Conservation (phyloP, 768 basidiomycete species). For the Clavulina sp. region DNA sequence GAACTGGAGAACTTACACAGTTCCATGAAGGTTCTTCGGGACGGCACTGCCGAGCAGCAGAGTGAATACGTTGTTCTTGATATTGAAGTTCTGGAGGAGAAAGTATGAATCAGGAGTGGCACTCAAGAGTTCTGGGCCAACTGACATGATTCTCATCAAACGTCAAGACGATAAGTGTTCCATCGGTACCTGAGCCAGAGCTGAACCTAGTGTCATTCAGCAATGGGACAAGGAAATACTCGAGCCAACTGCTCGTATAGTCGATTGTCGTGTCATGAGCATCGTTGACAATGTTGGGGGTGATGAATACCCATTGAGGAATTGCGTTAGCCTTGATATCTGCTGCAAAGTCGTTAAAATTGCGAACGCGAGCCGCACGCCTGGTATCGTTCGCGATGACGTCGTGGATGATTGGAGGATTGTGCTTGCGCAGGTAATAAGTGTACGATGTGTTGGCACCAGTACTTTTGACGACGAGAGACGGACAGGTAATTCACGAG, state of each 20-base stretch:
- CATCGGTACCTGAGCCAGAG: slow-evolving; percentile 15
- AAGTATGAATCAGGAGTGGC: not conserved
- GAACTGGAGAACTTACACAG: slow-evolving; percentile 11
- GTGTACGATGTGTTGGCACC: slow-evolving; percentile 23
- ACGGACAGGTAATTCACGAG: too few relatives aligned
- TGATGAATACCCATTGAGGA: slow-evolving; percentile 45
- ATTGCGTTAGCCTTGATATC: slow-evolving; percentile 34
- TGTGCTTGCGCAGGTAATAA: slow-evolving; percentile 41
- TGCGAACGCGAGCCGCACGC: slow-evolving; percentile 31
- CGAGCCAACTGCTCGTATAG: slow-evolving; percentile 24
- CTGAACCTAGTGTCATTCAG: slow-evolving; percentile 37
- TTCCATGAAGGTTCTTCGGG: slow-evolving; percentile 26
- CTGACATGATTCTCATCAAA: slow-evolving; percentile 39
- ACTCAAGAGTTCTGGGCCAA: too few relatives aligned
- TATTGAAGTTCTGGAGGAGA: not conserved
- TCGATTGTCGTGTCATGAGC: slow-evolving; percentile 41
- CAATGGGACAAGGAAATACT: slow-evolving; percentile 34
- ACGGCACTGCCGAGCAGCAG: slow-evolving; percentile 28
- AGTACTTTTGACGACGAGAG: too few relatives aligned
- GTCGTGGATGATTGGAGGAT: slow-evolving; percentile 34
- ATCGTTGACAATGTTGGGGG: slow-evolving; percentile 45
- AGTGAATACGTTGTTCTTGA: slow-evolving; percentile 27
- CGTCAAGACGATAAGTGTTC: slow-evolving; percentile 38
- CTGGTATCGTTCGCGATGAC: slow-evolving; percentile 27
- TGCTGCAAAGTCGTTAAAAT: slow-evolving; percentile 43